phyloP scores from a whole-genome alignment of 208 protist genomes.

The Borovskyia barvae region DNA sequence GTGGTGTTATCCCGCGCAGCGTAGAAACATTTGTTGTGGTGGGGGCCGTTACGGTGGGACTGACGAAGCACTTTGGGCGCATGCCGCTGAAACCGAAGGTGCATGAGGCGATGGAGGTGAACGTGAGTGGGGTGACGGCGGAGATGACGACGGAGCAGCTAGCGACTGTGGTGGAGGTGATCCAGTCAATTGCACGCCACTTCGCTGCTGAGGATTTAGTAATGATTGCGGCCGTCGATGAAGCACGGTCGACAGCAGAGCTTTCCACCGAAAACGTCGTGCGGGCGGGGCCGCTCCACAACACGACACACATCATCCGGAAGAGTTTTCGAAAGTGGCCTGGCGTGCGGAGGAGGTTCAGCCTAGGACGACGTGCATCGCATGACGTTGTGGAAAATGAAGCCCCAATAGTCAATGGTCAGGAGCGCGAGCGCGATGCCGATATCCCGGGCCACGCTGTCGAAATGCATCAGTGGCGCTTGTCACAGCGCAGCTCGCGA shows the following conservation, averaged over 20 bases:
- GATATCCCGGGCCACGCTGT: neutral
- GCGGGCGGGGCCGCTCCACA: conserved; percentile 13
- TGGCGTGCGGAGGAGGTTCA: no score
- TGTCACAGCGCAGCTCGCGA: conserved; percentile 1
- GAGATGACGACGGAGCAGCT: conserved; percentile 59
- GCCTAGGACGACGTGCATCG: no score
- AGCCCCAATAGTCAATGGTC: neutral
- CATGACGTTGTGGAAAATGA: no score
- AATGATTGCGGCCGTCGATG: conserved; percentile 52
- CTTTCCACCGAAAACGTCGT: conserved; percentile 54
- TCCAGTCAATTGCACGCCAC: conserved; percentile 40
- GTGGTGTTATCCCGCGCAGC: conserved; percentile 14
- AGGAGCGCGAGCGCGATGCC: neutral
- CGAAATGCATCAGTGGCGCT: conserved; percentile 20
- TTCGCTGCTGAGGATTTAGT: conserved; percentile 50
- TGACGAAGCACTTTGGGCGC: conserved; percentile 73
- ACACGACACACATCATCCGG: conserved; percentile 1
- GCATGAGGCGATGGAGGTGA: conserved; percentile 60
- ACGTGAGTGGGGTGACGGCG: conserved; percentile 52
- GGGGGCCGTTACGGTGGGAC: conserved; percentile 47
- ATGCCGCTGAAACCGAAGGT: conserved; percentile 71
- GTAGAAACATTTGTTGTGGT: conserved; percentile 37
- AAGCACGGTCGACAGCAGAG: conserved; percentile 52
- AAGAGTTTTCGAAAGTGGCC: conserved; percentile 7
- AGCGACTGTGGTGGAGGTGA: conserved; percentile 39